phyloP scores from a whole-genome alignment of 1,284 basidiomycete genomes.

The Ustilago curta region DNA sequence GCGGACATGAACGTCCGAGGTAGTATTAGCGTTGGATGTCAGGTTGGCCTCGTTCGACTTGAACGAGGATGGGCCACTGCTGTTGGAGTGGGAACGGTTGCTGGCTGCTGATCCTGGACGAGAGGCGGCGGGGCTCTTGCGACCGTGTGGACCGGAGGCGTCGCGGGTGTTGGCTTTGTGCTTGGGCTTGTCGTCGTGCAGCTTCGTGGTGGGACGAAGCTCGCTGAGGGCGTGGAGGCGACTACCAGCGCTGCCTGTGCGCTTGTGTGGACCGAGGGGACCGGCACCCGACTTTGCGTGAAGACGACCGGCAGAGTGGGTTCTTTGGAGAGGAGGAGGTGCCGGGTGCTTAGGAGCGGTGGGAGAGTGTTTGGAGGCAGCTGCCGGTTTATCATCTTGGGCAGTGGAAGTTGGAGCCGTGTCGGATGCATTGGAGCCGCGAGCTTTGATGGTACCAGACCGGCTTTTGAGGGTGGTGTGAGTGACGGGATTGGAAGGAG shows the following conservation, averaged over 20 bases:
- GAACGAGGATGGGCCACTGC: constrained; percentile 44
- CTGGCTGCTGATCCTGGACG: constrained; percentile 47
- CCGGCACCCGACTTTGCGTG: constrained; percentile 52
- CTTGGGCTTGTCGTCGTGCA: constrained; percentile 50
- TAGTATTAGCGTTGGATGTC: constrained; percentile 9
- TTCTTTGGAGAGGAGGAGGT: constrained; percentile 46
- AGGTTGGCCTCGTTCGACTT: constrained; percentile 43
- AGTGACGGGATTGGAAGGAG: constrained; percentile 10
- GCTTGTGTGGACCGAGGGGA: constrained; percentile 49
- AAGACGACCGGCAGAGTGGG: constrained; percentile 53
- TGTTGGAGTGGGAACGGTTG: constrained; percentile 44
- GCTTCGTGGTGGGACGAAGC: constrained; percentile 61
- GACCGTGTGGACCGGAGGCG: constrained; percentile 6
- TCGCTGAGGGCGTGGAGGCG: constrained; percentile 63
- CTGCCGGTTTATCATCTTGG: constrained; percentile 12
- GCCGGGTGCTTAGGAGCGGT: constrained; percentile 18
- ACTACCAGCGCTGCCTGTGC: constrained; percentile 58
- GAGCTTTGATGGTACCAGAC: constrained; percentile 56
- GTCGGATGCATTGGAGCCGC: constrained; percentile 35
- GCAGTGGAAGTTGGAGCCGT: constrained; percentile 4
- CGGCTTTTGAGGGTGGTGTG: constrained; percentile 53
- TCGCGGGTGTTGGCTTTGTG: constrained; percentile 15
- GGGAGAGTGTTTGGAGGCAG: constrained; percentile 18
- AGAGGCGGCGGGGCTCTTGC: constrained; percentile 41
- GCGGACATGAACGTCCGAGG: constrained; percentile 17